Base-by-base conservation (phyloP, 345 rosid species). In the Atalantia buxifolia region DNA sequence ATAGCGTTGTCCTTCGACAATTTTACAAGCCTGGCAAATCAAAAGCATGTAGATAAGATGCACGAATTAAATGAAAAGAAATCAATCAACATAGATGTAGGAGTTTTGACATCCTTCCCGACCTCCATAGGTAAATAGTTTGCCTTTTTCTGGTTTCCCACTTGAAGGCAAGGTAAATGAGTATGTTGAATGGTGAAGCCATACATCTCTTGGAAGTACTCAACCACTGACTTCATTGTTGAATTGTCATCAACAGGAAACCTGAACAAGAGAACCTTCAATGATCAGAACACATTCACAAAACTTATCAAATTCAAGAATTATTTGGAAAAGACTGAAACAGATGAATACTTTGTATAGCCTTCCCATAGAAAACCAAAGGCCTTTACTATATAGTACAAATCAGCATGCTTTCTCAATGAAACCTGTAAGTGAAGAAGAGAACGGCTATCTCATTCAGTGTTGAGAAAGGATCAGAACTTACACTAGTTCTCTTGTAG, bases 61-160 rank as follows among this genome's bases (percentile, higher is more conserved):
- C 9, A 40, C 69, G 50, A 71, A 19, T 36, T 38, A 74, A 56
- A 56, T 40, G 7, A 50, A 70, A 33, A 33, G 27, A 28, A 36
- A n/a, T 35, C 18, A 56, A 75, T 25, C n/a, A 28, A 1, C 25
- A n/a, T 56, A 35, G 38, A 48, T 22, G 28, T 31, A 30, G 9
- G 71, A 25, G 63, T 35, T 22, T 19, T 67, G 18, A 36, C 42
- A 57, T 30, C 33, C 31, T 19, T 38, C 28, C 72, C 21, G 64
- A 96, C 99, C 95, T 97, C 99, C 99, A 97, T 90, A n/a, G 99
- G 99, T 79, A 97, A 88, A 86, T 97, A 97, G 78, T 92, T 97
- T 35, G 98, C 98, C 86, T 94, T 97, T 84, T 89, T 93, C 77
- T 97, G 98, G 87, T 94, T 97, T 81, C 99, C 99, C 57, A 97